Conservation (phyloP, 805 yeast species). For the Dipodascus geniculatus region DNA sequence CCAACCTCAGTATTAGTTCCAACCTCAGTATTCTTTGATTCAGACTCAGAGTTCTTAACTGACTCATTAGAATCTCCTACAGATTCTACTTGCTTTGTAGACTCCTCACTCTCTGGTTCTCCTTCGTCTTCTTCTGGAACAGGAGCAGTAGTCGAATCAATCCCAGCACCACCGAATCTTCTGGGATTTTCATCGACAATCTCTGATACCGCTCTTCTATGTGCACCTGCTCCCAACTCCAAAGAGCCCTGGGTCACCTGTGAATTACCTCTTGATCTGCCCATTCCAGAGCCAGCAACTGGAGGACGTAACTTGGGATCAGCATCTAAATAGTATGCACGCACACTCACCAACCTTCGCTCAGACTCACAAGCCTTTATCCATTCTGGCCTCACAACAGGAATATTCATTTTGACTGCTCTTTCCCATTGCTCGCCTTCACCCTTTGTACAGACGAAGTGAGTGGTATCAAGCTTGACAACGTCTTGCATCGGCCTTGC, state of each 20-base stretch:
- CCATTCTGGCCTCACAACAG: conserved; percentile 95
- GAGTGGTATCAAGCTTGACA: conserved; percentile 87
- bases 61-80: too few relatives aligned
- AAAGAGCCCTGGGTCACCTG: conserved; percentile 9
- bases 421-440: conserved; percentile 63
- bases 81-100: too few relatives aligned
- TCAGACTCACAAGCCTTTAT: conserved; percentile 85
- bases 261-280: conserved; percentile 13
- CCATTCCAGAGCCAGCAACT: conserved; percentile 5
- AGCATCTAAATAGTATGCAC: conserved; percentile 44
- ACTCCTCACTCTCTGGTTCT: too few relatives aligned
- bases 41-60: too few relatives aligned
- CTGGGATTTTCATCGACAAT: conserved; percentile 14
- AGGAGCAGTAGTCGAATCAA: background rate
- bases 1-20: too few relatives aligned
- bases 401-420: conserved; percentile 80
- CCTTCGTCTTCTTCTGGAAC: background rate
- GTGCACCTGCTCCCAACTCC: conserved; percentile 3
- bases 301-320: conserved; percentile 23
- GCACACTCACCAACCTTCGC: conserved; percentile 83
- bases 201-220: conserved; percentile 11
- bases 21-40: too few relatives aligned
- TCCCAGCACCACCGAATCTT: background rate
- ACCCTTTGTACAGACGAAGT: conserved; percentile 67
- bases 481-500: conserved; percentile 66